These are phyloP conservation scores for Fusarium mundagurra DNA, from an alignment of 2,329 filamentous ascomycete species.

Conservation along the genomic window DNA sequence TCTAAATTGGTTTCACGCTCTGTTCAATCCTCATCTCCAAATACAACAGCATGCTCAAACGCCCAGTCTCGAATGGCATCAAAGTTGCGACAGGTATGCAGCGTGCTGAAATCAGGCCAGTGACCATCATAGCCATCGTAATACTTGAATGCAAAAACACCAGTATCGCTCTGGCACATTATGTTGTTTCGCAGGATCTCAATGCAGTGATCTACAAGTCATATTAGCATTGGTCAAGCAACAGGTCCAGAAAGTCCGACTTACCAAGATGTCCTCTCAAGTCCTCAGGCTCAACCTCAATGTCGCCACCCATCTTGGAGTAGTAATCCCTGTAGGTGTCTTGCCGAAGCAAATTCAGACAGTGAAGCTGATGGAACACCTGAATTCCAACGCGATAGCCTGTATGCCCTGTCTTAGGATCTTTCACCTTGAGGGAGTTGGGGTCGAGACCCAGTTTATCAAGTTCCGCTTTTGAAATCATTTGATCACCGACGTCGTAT, in stretches of 20 bases:
- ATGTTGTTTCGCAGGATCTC: slow-evolving; percentile 60
- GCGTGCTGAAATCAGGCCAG: slow-evolving; percentile 65
- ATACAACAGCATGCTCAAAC: slow-evolving; percentile 59
- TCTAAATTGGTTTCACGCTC: accelerated
- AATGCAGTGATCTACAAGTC: slow-evolving; percentile 27
- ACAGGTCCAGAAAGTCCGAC: accelerated
- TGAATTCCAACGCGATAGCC: slow-evolving; percentile 69
- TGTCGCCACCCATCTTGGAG: slow-evolving; percentile 57
- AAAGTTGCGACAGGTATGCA: slow-evolving; percentile 65
- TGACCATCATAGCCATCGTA: slow-evolving; percentile 59
- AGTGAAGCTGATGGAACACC: slow-evolving; percentile 65
- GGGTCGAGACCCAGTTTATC: slow-evolving; percentile 62
- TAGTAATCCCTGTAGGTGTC: slow-evolving; percentile 63
- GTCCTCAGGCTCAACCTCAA: slow-evolving; percentile 48
- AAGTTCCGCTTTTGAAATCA: slow-evolving; percentile 65
- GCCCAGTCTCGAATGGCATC: slow-evolving; percentile 62
- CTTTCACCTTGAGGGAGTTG: slow-evolving; percentile 63
- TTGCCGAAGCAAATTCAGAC: slow-evolving; percentile 59
- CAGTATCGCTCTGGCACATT: slow-evolving; percentile 65
- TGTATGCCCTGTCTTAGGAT: slow-evolving; percentile 64
- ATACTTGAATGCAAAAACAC: slow-evolving; percentile 63
- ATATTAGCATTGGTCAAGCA: neutral
- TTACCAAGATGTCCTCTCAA: slow-evolving; percentile 32
- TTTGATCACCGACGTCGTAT: slow-evolving; percentile 64
- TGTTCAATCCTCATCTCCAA: slow-evolving; percentile 53